Evolutionary conservation across 345 rosid genomes (phyloP), one percentile per base, ranked within the genome.

Genomic region (Garcia nutans): DNA sequence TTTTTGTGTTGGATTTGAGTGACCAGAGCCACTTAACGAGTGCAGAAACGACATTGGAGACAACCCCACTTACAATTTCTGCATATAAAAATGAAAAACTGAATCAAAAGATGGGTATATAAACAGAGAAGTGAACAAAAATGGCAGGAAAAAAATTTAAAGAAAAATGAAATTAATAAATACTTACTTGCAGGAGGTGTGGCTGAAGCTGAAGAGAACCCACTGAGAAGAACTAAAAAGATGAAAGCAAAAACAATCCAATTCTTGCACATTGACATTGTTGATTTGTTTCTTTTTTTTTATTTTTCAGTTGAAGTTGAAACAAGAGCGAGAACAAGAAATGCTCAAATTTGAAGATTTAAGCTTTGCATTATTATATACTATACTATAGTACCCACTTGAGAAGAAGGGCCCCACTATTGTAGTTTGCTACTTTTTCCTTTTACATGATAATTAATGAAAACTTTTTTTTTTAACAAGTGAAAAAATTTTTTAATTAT

Each of bases 111-210:
- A 62, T 15, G 3, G 33, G 13, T 61, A 59, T 77, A 56, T 67
- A 70, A 72, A 66, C 28, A 71, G 33, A 63, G 20, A 49, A 42
- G 17, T 45, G 61, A 61, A 26, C 6, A 65, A 45, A 8, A 54
- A 28, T 11, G 22, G 28, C 56, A 71, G 31, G 47, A 15, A 22
- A 28, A 37, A 28, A 54, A 11, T 1, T 23, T 28, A 12, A 33
- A 65, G 23, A 22, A 1, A 4, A 23, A 26, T 61, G n/a, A 31
- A 19, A 19, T 19, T 55, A 66, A 77, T 37, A 75, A 55, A 11
- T 64, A 85, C 97, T 88, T 74, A 91, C 99, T 88, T 69, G 85
- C 90, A 82, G 96, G 97, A 72, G 94, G 89, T 58, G 89, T 81
- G 22, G 99, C 94, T 70, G 90, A 90, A 84, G 86, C 96, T 47